Conservation (phyloP, 2,329 filamentous ascomycete species). For the Periconia sp. region DNA sequence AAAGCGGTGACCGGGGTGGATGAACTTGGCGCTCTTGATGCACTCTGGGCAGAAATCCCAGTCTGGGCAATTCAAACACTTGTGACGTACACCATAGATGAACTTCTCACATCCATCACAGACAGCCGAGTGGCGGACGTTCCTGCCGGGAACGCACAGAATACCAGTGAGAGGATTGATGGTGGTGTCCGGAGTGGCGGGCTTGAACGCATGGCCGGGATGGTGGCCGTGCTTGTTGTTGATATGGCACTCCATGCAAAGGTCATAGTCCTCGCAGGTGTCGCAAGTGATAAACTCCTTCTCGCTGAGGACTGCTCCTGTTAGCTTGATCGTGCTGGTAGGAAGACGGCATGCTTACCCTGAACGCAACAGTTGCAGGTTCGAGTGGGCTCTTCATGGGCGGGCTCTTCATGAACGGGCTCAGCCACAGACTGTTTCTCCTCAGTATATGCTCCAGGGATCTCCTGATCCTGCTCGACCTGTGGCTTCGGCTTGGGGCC, state of each 20-base stretch:
- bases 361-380: conserved; percentile 76
- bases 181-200: conserved; percentile 68
- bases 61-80: conserved; percentile 95
- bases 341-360: conserved; percentile 51
- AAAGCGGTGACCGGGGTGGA: conserved; percentile 86
- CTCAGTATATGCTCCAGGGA: conserved; percentile 54
- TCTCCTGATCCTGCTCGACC: conserved; percentile 41
- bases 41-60: conserved; percentile 94
- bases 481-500: conserved; percentile 63
- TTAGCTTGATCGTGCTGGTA: not conserved
- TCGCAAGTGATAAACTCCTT: conserved; percentile 84
- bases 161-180: conserved; percentile 64
- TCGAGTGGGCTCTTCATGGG: conserved; percentile 54
- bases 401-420: not conserved
- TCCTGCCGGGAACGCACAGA: conserved; percentile 80
- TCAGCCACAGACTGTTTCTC: conserved; percentile 48
- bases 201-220: conserved; percentile 79
- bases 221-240: conserved; percentile 85
- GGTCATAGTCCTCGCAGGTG: conserved; percentile 86
- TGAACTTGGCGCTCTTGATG: conserved; percentile 67
- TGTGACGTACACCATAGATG: conserved; percentile 89
- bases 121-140: conserved; percentile 82
- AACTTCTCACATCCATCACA: conserved; percentile 93
- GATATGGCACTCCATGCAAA: conserved; percentile 83
- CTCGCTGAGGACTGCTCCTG: conserved; percentile 69